Evolutionary conservation across 2,329 filamentous ascomycete species (phyloP).

Genomic region (Diaporthe helianthi): DNA sequence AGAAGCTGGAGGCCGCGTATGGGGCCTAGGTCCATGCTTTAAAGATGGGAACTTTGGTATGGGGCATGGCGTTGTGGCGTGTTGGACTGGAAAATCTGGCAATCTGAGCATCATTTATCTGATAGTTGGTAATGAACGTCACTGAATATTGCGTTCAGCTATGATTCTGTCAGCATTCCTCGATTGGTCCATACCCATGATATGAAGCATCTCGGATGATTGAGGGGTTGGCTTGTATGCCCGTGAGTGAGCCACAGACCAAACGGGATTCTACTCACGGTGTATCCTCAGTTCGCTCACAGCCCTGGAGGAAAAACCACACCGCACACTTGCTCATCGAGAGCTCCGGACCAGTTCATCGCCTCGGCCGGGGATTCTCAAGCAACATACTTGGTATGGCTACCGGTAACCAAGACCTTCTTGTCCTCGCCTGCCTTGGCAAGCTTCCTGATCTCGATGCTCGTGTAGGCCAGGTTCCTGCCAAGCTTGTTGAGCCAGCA

Average conservation of each 20-base stretch:
- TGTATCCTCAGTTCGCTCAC: neutral
- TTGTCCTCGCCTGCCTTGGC: conserved; percentile 36
- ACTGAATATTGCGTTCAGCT: neutral
- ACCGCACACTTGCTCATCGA: neutral
- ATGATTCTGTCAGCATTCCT: neutral
- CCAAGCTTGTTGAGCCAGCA: conserved; percentile 71
- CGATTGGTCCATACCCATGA: neutral
- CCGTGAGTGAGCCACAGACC: too few relatives aligned
- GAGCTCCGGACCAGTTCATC: neutral
- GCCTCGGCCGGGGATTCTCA: neutral
- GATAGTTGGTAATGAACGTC: neutral
- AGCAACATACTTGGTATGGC: conserved; percentile 36
- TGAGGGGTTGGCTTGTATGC: neutral
- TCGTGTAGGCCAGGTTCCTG: conserved; percentile 71
- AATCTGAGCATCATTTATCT: neutral
- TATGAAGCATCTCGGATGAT: neutral
- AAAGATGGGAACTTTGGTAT: neutral
- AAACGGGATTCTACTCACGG: neutral
- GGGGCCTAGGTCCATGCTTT: neutral
- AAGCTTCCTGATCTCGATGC: conserved; percentile 68
- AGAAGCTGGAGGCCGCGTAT: neutral
- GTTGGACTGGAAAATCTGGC: neutral
- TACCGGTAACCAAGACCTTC: conserved; percentile 35
- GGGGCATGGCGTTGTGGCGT: neutral
- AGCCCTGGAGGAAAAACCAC: neutral